A percentile compares a stretch with the other conserved stretches of the same genome.
These are phyloP conservation scores for Leccinum longicurvipes DNA, from an alignment of 768 basidiomycete species.

Conservation along the genomic window DNA sequence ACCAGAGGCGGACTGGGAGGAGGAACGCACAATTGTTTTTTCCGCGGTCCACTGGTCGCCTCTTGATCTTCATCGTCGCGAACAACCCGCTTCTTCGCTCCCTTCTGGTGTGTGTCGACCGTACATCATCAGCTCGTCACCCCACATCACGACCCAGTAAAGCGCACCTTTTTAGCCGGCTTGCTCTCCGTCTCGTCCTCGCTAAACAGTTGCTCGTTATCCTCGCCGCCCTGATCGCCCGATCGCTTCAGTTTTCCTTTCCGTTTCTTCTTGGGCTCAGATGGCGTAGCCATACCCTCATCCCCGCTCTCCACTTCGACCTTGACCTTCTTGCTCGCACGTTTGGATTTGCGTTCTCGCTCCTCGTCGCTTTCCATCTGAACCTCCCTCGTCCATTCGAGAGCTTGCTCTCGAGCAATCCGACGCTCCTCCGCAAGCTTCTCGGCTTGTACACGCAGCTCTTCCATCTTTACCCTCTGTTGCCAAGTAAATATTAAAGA, in stretches of 20 bases:
- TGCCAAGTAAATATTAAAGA: not conserved
- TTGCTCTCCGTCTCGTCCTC: conserved; percentile 60
- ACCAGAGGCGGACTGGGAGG: not conserved
- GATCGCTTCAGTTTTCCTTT: conserved; percentile 69
- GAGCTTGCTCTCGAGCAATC: conserved; percentile 71
- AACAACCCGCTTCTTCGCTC: conserved; percentile 70
- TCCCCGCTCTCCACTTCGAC: conserved; percentile 51
- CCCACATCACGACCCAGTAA: not conserved
- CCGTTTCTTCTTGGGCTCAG: conserved; percentile 73
- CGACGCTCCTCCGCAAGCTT: conserved; percentile 79
- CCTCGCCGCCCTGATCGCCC: conserved; percentile 48
- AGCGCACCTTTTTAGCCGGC: conserved; percentile 64
- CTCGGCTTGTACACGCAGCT: conserved; percentile 66
- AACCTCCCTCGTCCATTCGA: conserved; percentile 70
- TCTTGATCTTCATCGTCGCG: conserved; percentile 81
- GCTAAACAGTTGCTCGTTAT: conserved; percentile 63
- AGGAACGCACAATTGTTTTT: conserved; percentile 69
- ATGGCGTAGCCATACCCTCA: conserved; percentile 33
- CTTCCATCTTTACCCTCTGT: conserved; percentile 61
- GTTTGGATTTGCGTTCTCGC: conserved; percentile 61
- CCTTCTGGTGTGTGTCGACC: conserved; percentile 29
- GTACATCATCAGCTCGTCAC: not conserved
- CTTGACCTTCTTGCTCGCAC: conserved; percentile 50
- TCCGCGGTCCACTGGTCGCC: conserved; percentile 55
- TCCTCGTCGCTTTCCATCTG: conserved; percentile 76